Evolutionary conservation across 805 yeast species (phyloP), one percentile per base, ranked within the genome.

Genomic region (Candida argentea): DNA sequence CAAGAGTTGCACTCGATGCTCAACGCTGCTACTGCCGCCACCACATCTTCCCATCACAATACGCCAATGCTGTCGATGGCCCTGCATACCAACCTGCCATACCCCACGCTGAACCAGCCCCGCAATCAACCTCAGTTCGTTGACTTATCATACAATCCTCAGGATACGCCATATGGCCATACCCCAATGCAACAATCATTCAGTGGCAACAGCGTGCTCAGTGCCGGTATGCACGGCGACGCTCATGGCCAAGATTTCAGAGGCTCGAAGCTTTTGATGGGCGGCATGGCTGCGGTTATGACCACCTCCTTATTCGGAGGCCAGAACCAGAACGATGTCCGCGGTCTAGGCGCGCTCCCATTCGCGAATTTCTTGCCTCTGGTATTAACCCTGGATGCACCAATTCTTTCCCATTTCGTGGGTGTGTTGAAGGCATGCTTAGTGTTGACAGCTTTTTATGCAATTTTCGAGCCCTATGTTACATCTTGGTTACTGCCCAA

Each of bases 271-370:
- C 42, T 70, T 16, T 46, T 77, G 24, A 43, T 77, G 35, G 84
- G 83, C 10, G 78, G 82, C 13, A 58, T 76, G 59, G 76, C 80
- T 14, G 61, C 75, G 29, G 62, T 76, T 42, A 63, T 74, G 54
- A 83, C 83, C 16, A 65, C 78, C 3, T 68, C 79, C 1, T 55
- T 73, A 26, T 57, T 69, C 30, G 71, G 70, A 29, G 78, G 73
- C 25, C 56, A 63, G 27, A 56, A 46, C 6, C 25, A 43, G 20
- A 48, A 53, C 32, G 67, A 58, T 33, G 55, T 56, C 41, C 60
- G 61, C 40, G 67, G 73, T 3, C 48, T 71, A 36, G 55, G 67
- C 31, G 61, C 73, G 0, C 37, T 69, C 24, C 77, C 77, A 7
- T 39, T 53, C 16, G 27, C 36, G 3, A 26, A 29, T 16, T 30